Evolutionary conservation across 768 basidiomycete species (phyloP).

Genomic region (Suillus lakei): DNA sequence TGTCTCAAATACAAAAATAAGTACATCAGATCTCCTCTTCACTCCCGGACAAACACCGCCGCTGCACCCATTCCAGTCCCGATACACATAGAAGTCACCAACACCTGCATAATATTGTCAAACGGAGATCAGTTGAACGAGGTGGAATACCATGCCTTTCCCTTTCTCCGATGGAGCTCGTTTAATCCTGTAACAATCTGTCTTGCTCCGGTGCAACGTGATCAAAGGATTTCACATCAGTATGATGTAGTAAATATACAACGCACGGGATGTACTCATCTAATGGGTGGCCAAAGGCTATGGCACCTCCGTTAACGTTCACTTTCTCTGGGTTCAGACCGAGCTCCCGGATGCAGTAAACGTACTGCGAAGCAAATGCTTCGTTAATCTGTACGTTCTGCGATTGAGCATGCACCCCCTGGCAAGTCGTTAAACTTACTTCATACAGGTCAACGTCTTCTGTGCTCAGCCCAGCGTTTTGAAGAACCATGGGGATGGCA

Average conservation of each 20-base stretch:
- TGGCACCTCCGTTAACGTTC: slow-evolving; percentile 91
- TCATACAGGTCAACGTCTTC: slow-evolving; percentile 83
- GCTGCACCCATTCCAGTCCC: slow-evolving; percentile 93
- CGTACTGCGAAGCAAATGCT: slow-evolving; percentile 85
- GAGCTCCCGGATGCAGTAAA: slow-evolving; percentile 73
- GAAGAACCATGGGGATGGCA: slow-evolving; percentile 82
- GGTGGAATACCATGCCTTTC: slow-evolving; percentile 53
- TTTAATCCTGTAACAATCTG: slow-evolving; percentile 86
- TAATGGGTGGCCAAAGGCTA: slow-evolving; percentile 84
- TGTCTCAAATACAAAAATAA: background rate
- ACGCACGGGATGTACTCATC: slow-evolving; percentile 52
- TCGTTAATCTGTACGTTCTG: slow-evolving; percentile 75
- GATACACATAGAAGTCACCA: slow-evolving; percentile 92
- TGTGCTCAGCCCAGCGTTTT: slow-evolving; percentile 64
- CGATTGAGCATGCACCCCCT: slow-evolving; percentile 4
- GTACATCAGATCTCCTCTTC: background rate
- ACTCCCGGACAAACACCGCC: slow-evolving; percentile 68
- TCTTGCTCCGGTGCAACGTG: slow-evolving; percentile 83
- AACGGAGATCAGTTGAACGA: slow-evolving; percentile 10
- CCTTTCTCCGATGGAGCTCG: slow-evolving; percentile 68
- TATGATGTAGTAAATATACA: background rate
- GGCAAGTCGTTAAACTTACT: slow-evolving; percentile 40
- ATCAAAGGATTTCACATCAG: slow-evolving; percentile 23
- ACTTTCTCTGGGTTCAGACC: slow-evolving; percentile 68
- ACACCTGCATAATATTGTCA: slow-evolving; percentile 49